Evolutionary conservation across 192 early-diverging fungal species (phyloP).

Genomic region (Linnemannia schmuckeri): DNA sequence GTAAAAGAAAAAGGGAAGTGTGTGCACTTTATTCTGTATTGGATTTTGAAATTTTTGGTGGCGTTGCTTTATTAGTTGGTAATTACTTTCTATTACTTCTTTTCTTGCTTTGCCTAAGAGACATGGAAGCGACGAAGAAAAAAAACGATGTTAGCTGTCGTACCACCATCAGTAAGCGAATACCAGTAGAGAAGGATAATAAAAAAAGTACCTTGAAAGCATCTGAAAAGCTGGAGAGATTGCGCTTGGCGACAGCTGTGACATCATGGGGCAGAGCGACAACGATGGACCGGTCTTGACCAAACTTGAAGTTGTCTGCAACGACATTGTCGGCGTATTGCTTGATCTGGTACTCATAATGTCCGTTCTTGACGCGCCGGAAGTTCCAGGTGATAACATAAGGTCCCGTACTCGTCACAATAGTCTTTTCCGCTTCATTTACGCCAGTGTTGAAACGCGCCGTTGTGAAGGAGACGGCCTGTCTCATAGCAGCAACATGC

Average conservation of each 20-base stretch:
- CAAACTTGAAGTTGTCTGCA: constrained; percentile 93
- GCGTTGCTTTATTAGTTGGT: too few relatives aligned
- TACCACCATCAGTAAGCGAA: background rate
- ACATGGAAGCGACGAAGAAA: too few relatives aligned
- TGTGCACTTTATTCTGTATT: background rate
- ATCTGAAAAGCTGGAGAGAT: constrained; percentile 24
- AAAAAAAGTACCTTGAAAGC: constrained; percentile 22
- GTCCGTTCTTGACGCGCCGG: constrained; percentile 80
- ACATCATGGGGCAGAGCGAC: constrained; percentile 73
- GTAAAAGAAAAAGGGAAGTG: background rate
- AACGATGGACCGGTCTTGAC: constrained; percentile 85
- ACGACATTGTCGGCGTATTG: constrained; percentile 86
- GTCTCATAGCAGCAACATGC: constrained; percentile 87
- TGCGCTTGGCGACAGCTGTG: constrained; percentile 27
- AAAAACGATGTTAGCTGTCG: too few relatives aligned
- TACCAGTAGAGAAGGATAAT: background rate
- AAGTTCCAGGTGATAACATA: constrained; percentile 96
- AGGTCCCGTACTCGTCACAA: constrained; percentile 91
- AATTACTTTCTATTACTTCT: too few relatives aligned
- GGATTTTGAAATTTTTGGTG: too few relatives aligned
- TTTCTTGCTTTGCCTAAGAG: too few relatives aligned
- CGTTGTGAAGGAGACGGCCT: constrained; percentile 79
- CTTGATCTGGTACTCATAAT: constrained; percentile 91
- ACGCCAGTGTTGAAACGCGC: constrained; percentile 88
- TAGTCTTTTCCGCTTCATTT: constrained; percentile 79